Evolutionary conservation across 192 early-diverging fungal genomes (phyloP), one percentile per base, ranked within the genome.

Genomic region (Coemansia sp.): DNA sequence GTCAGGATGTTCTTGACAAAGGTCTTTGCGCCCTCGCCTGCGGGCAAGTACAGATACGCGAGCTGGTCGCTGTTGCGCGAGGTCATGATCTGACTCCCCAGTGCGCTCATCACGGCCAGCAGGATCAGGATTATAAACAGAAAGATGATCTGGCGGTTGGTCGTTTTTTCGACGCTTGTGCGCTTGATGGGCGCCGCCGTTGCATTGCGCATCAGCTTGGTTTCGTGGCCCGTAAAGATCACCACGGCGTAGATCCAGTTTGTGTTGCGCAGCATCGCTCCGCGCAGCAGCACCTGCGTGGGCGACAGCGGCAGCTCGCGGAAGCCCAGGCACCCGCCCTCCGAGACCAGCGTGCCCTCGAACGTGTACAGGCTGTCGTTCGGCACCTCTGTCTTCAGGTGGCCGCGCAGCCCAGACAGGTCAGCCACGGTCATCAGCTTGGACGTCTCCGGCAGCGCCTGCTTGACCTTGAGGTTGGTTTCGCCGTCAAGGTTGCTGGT

Each of bases 401-500:
- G 75, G 7, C 93, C 92, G 25, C 73, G 72, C 54, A 88, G 59
- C 0, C 58, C 71, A 5, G 87, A 81, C 16, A 87, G 85, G 4
- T 91, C 86, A 0, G 83, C 75, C 2, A 95, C 88, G 9, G 87
- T 89, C 39, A 92, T 69, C 25, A 92, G 29, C 45, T 82, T 72
- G 1, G 89, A 83, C 3, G 95, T 98, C 65, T 97, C 92, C 14
- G 90, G 86, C 2, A 92, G 64, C 6, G 88, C 93, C 76, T 98
- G 97, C 64, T 95, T 94, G 60, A 98, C 93, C 71, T 98, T 98
- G 47, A 98, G 81, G 72, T 98, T 98, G 19, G 94, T 95, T 77
- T 98, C 97, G 55, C 97, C 97, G 69, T 98, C 97, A 53, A 98
- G 82, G 75, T 97, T 97, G 66, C 91, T 93, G 62, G 97, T 98